phyloP scores from a whole-genome alignment of 352 stramenopile genomes.

The Phytophthora hybrid region DNA sequence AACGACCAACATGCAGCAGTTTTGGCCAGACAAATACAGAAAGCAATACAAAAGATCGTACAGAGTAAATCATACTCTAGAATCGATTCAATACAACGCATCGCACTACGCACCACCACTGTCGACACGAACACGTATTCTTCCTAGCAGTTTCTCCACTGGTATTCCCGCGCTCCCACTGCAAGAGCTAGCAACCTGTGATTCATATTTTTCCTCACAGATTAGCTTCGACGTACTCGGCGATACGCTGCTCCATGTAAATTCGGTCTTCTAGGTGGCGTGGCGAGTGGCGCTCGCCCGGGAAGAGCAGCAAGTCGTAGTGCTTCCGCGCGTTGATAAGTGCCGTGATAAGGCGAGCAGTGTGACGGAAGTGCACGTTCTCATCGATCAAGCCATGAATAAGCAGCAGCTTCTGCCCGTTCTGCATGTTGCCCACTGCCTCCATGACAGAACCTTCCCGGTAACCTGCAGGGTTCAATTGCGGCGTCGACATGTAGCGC shows the following conservation, averaged over 20 bases:
- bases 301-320: conserved; percentile 98
- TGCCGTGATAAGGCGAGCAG: conserved; percentile 95
- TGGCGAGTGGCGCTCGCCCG: conserved; percentile 96
- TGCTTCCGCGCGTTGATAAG: conserved; percentile 95
- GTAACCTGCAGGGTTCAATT: conserved; percentile 94
- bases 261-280: conserved; percentile 92
- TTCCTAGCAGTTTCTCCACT: conserved; percentile 11
- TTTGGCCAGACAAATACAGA: conserved; percentile 19
- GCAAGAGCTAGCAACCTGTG: conserved; percentile 11
- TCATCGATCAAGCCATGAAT: conserved; percentile 98
- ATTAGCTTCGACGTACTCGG: conserved; percentile 83
- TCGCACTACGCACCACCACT: conserved; percentile 25
- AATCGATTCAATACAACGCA: conserved; percentile 35
- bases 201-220: conserved; percentile 57
- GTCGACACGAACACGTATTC: conserved; percentile 21
- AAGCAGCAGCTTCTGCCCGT: conserved; percentile 92
- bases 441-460: conserved; percentile 92
- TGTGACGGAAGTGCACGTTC: conserved; percentile 99
- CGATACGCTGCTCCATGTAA: conserved; percentile 97
- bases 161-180: neutral
- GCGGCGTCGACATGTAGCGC: conserved; percentile 96
- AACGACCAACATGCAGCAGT: conserved; percentile 13
- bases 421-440: conserved; percentile 92
- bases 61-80: conserved; percentile 24
- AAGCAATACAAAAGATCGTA: neutral